Percentiles rank a stretch among this genome's conserved stretches.
Conservation (phyloP, 2,329 filamentous ascomycete species). For the Pseudogymnoascus sp. region DNA sequence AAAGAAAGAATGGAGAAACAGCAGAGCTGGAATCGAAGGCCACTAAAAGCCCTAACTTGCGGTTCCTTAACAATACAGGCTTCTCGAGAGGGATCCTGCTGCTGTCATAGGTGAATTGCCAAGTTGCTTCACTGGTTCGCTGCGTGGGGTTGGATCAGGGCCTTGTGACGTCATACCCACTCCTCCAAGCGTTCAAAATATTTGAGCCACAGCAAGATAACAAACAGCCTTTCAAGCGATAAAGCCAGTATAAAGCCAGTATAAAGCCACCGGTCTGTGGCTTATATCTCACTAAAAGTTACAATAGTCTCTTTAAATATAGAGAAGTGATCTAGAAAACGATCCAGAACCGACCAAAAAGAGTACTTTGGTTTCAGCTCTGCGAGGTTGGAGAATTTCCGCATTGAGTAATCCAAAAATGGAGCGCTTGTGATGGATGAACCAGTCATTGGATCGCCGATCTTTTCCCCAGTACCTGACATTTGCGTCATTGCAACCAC, state of each 20-base stretch:
- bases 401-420: neutral
- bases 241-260: neutral
- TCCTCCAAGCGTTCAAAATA: neutral
- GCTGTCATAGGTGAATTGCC: slow-evolving; percentile 3
- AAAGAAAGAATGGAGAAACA: neutral
- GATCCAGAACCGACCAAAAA: neutral
- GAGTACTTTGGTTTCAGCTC: neutral
- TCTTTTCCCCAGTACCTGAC: neutral
- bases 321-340: neutral
- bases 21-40: neutral
- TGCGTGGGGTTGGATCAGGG: neutral
- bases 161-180: neutral
- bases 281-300: neutral
- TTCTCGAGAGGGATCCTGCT: neutral
- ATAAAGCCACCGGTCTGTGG: neutral
- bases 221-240: neutral
- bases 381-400: slow-evolving; percentile 5
- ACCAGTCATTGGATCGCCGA: neutral
- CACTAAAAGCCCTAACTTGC: neutral
- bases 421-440: neutral
- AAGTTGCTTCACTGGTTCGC: neutral
- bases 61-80: neutral
- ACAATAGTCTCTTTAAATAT: neutral
- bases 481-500: slow-evolving; percentile 1
- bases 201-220: neutral